Evolutionary conservation across 2,329 filamentous ascomycete genomes (phyloP), one percentile per base, ranked within the genome.

Genomic region (Moelleriella libera): DNA sequence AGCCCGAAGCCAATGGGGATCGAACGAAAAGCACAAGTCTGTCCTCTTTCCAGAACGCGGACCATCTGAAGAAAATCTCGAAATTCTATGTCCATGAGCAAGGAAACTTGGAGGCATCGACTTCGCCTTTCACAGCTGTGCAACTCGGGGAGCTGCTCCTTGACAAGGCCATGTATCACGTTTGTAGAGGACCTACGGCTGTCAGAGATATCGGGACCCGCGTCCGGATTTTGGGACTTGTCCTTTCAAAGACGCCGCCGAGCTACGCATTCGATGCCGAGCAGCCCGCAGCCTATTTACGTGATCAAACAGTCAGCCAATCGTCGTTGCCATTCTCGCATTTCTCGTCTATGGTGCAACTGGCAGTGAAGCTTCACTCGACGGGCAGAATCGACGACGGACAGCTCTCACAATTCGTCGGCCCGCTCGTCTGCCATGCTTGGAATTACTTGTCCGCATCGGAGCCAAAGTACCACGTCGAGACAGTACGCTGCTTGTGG

Each of bases 391-490:
- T 82, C 42, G 60, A 68, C 6, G 54, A 61, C 5, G 57, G 64
- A n/a, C 72, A 80, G 29, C 59, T 83, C 45, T 82, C 72, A 48
- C 72, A 68, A 48, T 66, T 94, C 7, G 76, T 90, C 5, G 72
- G 78, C 21, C 72, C 77, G 30, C 67, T 97, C 28, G 80, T 92
- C 12, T 70, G 71, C 2, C 76, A 82, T 48, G 74, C 90, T 0
- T 98, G 92, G 92, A 63, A 69, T 5, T 88, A 86, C 57, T 67
- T 98, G 40, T 85, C 88, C 0, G 82, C 86, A n/a, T 74, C 81
- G 10, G 82, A 83, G 52, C 88, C 89, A 0, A 95, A 95, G 59
- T 94, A 90, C 54, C 92, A 97, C 58, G 89, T 98, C 32, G 94
- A 98, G 66, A 83, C 88, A 14, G 86, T 94, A 7, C 80, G 85